A percentile compares a stretch with the other conserved stretches of the same genome.
These are phyloP conservation scores for Daldinia sp. DNA, from an alignment of 2,329 filamentous ascomycete species.

Conservation along the genomic window DNA sequence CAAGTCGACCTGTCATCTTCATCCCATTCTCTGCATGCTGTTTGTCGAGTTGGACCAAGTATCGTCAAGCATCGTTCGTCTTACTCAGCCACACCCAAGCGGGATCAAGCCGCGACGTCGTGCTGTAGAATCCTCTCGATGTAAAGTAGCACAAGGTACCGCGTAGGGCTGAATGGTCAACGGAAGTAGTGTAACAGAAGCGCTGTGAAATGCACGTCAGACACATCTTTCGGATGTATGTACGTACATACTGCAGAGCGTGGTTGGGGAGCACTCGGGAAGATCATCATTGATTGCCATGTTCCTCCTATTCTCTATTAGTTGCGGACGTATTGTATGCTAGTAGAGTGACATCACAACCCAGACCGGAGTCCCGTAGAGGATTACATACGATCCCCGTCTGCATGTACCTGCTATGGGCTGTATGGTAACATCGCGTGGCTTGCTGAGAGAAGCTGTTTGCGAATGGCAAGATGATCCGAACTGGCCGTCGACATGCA, in stretches of 20 bases:
- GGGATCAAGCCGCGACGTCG: constrained; percentile 28
- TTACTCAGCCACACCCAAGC: constrained; percentile 38
- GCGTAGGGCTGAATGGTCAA: constrained; percentile 44
- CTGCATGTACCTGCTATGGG: constrained; percentile 17
- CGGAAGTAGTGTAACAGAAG: constrained; percentile 43
- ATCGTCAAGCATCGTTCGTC: constrained; percentile 19
- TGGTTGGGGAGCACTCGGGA: constrained; percentile 19
- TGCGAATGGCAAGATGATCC: constrained; percentile 41
- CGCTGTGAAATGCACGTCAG: constrained; percentile 41
- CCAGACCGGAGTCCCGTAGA: constrained; percentile 19
- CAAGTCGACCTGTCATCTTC: constrained; percentile 35
- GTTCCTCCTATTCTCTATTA: not conserved
- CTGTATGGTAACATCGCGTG: constrained; percentile 38
- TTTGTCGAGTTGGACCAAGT: constrained; percentile 23
- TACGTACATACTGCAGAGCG: constrained; percentile 26
- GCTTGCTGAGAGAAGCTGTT: constrained; percentile 42
- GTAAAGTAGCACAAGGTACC: constrained; percentile 37
- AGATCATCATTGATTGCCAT: constrained; percentile 24
- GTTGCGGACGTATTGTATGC: constrained; percentile 12
- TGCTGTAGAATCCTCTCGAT: constrained; percentile 20
- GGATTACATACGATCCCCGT: not conserved
- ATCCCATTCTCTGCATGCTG: constrained; percentile 8
- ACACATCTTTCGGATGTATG: constrained; percentile 36
- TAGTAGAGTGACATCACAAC: constrained; percentile 31
- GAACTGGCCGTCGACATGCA: constrained; percentile 20